A percentile compares a stretch with the other conserved stretches of the same genome.
Evolutionary conservation across 495 filamentous ascomycete genomes (phyloP).

Genomic region (Aspergillus conjunctus): DNA sequence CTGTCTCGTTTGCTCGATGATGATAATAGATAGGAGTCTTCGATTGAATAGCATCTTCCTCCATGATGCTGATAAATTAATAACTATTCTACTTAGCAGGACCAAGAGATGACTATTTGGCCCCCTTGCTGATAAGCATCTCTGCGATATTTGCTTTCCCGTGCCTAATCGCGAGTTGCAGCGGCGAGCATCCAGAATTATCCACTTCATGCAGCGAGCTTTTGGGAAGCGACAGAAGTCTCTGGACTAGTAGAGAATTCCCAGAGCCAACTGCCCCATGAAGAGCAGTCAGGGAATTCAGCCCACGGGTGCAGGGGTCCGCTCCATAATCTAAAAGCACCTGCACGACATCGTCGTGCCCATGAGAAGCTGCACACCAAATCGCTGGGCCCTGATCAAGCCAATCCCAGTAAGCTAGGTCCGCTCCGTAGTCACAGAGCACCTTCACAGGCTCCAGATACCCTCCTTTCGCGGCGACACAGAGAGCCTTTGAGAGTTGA

Average conservation of each 20-base stretch:
- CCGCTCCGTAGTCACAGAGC: not conserved
- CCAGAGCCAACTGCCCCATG: not conserved
- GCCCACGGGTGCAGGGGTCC: not conserved
- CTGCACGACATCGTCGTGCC: not conserved
- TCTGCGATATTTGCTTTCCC: not conserved
- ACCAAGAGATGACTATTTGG: slow-evolving; percentile 17
- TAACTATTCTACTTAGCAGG: no score
- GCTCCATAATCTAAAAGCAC: not conserved
- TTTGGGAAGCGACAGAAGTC: not conserved
- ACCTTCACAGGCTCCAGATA: not conserved
- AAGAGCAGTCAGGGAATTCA: not conserved
- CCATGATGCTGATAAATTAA: no score
- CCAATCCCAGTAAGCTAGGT: not conserved
- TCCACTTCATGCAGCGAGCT: not conserved
- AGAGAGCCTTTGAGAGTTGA: not conserved
- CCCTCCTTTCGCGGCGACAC: not conserved
- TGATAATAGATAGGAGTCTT: no score
- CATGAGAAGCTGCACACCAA: not conserved
- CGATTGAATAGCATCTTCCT: no score
- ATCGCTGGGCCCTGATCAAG: not conserved
- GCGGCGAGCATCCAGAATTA: not conserved
- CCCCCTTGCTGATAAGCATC: not conserved
- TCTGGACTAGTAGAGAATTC: not conserved
- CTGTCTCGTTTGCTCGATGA: no score
- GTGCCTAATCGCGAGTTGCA: not conserved